These are phyloP conservation scores for Penicillium nucicola DNA, from an alignment of 495 filamentous ascomycete species.

Conservation along the genomic window DNA sequence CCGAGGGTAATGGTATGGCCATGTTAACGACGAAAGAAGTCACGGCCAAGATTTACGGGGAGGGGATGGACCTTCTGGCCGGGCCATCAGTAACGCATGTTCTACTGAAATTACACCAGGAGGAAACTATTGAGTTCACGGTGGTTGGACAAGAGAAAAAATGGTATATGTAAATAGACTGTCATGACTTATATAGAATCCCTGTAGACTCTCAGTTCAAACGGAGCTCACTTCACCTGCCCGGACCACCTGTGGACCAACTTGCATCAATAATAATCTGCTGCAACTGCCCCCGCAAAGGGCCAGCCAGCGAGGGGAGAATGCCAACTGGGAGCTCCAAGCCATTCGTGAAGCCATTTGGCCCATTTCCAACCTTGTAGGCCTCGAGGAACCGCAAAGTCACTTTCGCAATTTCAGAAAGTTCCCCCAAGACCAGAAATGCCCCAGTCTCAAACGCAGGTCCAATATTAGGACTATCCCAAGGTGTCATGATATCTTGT, in stretches of 20 bases:
- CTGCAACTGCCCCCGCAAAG: neutral
- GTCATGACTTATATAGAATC: too few species aligned
- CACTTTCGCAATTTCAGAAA: too few species aligned
- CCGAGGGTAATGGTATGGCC: slow-evolving; percentile 7
- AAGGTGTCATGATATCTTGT: too few species aligned
- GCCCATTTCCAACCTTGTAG: too few species aligned
- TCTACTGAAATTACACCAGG: slow-evolving; percentile 46
- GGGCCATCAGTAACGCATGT: slow-evolving; percentile 49
- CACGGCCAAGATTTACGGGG: neutral
- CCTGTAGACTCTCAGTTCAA: too few species aligned
- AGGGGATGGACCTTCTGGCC: slow-evolving; percentile 29
- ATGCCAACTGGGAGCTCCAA: neutral
- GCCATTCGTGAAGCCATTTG: neutral
- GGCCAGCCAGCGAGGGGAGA: neutral
- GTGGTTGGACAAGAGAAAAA: slow-evolving; percentile 33
- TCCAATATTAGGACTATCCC: too few species aligned
- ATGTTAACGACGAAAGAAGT: slow-evolving; percentile 38
- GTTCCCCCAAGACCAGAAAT: too few species aligned
- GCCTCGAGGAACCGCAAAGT: too few species aligned
- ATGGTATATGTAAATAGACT: slow-evolving; percentile 35
- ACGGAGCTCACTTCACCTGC: neutral
- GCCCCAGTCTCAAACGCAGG: too few species aligned
- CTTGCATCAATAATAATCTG: neutral
- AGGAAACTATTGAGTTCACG: slow-evolving; percentile 47
- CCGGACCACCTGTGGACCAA: neutral